A percentile compares a stretch with the other conserved stretches of the same genome.
phyloP scores from a whole-genome alignment of 257 asterid species.

The Ligustrum vulgare region DNA sequence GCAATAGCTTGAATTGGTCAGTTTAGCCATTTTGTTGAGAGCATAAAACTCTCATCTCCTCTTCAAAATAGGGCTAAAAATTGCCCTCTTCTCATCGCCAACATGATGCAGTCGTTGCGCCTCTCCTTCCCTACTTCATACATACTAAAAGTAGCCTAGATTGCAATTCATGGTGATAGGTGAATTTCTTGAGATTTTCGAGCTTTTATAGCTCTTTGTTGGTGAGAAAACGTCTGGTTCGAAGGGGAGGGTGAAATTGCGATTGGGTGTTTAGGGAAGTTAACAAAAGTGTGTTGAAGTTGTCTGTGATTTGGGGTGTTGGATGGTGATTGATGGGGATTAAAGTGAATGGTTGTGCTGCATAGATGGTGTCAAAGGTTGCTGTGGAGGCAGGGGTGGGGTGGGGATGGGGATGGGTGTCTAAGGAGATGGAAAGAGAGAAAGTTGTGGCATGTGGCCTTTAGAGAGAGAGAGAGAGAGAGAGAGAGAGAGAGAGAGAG shows the following conservation, averaged over 20 bases:
- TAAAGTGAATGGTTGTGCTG: constrained; percentile 2
- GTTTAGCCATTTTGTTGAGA: no score
- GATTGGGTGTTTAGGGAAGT: constrained; percentile 34
- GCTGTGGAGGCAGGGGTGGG: constrained; percentile 38
- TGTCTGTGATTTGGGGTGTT: constrained; percentile 39
- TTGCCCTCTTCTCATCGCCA: no score
- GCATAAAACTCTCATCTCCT: no score
- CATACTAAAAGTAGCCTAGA: constrained; percentile 75
- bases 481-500: no score
- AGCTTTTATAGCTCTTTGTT: constrained; percentile 66
- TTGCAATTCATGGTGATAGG: constrained; percentile 62
- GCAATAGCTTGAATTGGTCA: no score
- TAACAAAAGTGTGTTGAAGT: constrained; percentile 45
- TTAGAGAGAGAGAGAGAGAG: no score
- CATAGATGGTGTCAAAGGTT: constrained; percentile 7
- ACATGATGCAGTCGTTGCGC: constrained; percentile 34
- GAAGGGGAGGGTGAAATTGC: constrained; percentile 35
- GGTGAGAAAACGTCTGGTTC: constrained; percentile 57
- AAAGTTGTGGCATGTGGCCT: constrained; percentile 50
- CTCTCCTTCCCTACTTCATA: constrained; percentile 72
- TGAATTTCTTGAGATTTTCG: constrained; percentile 46
- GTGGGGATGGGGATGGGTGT: constrained; percentile 20
- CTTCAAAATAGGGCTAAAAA: no score
- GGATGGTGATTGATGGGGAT: constrained; percentile 26
- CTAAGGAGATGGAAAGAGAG: constrained; percentile 44